These are phyloP conservation scores for Heliamphora exappendiculata DNA, from an alignment of 148 eudicot species.

Conservation along the genomic window DNA sequence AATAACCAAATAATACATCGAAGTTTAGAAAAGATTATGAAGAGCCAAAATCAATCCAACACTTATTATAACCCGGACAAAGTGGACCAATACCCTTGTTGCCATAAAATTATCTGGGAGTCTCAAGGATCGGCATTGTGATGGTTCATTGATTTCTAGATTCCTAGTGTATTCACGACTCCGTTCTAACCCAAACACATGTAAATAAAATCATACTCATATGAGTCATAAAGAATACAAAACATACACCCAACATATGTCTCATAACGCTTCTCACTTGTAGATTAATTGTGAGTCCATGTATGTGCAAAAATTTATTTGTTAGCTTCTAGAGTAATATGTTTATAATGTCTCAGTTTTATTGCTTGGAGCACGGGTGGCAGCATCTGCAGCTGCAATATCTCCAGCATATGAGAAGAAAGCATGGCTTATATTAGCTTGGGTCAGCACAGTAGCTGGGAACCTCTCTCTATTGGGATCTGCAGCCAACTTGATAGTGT, in stretches of 20 bases:
- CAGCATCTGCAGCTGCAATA: slow-evolving; percentile 72
- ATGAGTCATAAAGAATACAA: too few species aligned
- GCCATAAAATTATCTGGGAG: slow-evolving; percentile 67
- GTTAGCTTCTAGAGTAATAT: neutral
- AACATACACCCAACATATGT: too few species aligned
- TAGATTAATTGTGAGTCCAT: neutral
- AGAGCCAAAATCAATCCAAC: neutral
- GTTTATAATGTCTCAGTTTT: slow-evolving; percentile 40
- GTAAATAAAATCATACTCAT: too few species aligned
- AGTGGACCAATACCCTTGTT: slow-evolving; percentile 40
- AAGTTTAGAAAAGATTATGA: neutral
- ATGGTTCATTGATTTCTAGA: slow-evolving; percentile 68
- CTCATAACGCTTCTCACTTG: neutral
- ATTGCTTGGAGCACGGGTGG: slow-evolving; percentile 70
- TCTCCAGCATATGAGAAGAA: slow-evolving; percentile 61
- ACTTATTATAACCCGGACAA: neutral
- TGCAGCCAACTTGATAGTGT: slow-evolving; percentile 89
- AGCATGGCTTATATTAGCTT: slow-evolving; percentile 89
- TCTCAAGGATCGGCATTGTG: slow-evolving; percentile 70
- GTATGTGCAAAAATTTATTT: neutral
- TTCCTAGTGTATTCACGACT: too few species aligned
- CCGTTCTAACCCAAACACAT: too few species aligned
- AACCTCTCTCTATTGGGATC: slow-evolving; percentile 81
- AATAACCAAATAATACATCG: neutral
- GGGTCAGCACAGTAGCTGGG: slow-evolving; percentile 96